Evolutionary conservation across 768 basidiomycete species (phyloP).

Genomic region (Coprinellus micaceus): DNA sequence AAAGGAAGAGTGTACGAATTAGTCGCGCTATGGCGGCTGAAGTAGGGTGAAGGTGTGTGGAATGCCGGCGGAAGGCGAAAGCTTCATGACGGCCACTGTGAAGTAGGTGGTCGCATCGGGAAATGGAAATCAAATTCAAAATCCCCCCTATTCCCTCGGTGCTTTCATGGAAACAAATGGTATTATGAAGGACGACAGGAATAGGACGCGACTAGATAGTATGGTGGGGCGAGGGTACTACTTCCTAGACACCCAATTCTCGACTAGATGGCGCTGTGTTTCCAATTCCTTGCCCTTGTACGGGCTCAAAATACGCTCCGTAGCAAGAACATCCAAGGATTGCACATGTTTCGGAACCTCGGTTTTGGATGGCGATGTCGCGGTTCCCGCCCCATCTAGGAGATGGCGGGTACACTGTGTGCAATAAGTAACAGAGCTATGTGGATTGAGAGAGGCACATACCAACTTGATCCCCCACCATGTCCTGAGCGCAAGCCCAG

Average conservation of each 20-base stretch:
- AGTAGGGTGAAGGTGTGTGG: no score
- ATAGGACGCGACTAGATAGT: no score
- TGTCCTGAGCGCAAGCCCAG: slow-evolving; percentile 62
- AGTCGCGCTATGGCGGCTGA: no score
- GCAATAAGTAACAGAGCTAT: no score
- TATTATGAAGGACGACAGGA: no score
- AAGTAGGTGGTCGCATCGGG: no score
- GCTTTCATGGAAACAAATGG: no score
- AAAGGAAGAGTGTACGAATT: no score
- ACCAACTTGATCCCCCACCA: slow-evolving; percentile 87
- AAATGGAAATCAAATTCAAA: no score
- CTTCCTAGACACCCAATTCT: slow-evolving; percentile 38
- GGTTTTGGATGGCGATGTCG: slow-evolving; percentile 56
- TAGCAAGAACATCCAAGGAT: slow-evolving; percentile 66
- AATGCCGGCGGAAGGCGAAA: no score
- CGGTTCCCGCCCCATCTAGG: slow-evolving; percentile 32
- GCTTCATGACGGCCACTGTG: no score
- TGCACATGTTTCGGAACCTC: slow-evolving; percentile 52
- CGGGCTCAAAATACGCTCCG: slow-evolving; percentile 61
- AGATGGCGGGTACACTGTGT: slow-evolving; percentile 60
- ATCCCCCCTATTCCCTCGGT: no score
- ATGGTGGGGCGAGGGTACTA: slow-evolving; percentile 9
- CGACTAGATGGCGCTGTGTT: slow-evolving; percentile 41
- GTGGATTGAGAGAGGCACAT: slow-evolving; percentile 21
- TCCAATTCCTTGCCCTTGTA: slow-evolving; percentile 50